These are phyloP conservation scores for Boletus tylopilopsis DNA, from an alignment of 768 basidiomycete genomes.

Conservation along the genomic window DNA sequence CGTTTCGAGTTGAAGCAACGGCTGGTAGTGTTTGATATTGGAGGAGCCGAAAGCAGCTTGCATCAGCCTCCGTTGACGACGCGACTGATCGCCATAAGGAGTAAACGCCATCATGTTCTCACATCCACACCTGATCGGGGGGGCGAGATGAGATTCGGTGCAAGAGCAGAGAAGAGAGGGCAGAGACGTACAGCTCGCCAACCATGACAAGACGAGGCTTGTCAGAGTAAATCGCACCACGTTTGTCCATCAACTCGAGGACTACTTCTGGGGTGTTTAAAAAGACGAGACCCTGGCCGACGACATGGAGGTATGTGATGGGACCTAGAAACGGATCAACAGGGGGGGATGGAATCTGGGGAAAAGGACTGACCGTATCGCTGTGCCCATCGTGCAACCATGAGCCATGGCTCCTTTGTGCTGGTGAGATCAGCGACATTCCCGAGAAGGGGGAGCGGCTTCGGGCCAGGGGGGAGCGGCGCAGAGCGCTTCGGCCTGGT, in stretches of 20 bases:
- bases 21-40: slow-evolving; percentile 53
- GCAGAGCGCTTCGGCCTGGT: slow-evolving; percentile 23
- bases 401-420: slow-evolving; percentile 60
- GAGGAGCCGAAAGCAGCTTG: slow-evolving; percentile 56
- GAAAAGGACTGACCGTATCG: slow-evolving; percentile 48
- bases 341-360: too few relatives aligned
- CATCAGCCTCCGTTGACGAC: slow-evolving; percentile 64
- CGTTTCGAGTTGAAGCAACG: slow-evolving; percentile 54
- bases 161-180: not conserved
- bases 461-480: slow-evolving; percentile 64
- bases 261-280: slow-evolving; percentile 57
- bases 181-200: slow-evolving; percentile 57
- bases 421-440: slow-evolving; percentile 56
- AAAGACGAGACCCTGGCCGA: slow-evolving; percentile 67
- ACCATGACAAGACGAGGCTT: slow-evolving; percentile 67
- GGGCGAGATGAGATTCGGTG: slow-evolving; percentile 2
- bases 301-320: slow-evolving; percentile 59
- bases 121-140: slow-evolving; percentile 47
- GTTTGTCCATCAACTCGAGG: slow-evolving; percentile 64
- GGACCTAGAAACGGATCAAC: slow-evolving; percentile 36
- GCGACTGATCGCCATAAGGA: slow-evolving; percentile 57
- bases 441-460: slow-evolving; percentile 59
- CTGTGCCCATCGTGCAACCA: slow-evolving; percentile 57
- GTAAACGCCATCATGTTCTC: slow-evolving; percentile 73
- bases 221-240: slow-evolving; percentile 71